Base-by-base conservation (phyloP, 2,329 filamentous ascomycete species). In the Cladosporium sp. region DNA sequence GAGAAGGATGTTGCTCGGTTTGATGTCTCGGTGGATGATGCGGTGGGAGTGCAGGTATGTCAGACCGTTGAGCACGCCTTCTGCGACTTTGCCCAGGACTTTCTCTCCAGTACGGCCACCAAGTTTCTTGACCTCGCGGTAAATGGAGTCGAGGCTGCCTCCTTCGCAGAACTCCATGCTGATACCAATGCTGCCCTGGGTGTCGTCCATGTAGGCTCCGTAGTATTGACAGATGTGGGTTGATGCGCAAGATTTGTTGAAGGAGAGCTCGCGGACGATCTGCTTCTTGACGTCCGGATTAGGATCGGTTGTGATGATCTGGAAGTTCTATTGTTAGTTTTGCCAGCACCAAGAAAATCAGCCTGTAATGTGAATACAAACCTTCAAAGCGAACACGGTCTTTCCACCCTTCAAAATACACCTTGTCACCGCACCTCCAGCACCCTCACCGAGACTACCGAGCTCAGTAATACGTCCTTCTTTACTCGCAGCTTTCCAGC, bases 121-220 rank as follows among this genome's bases (percentile, higher is more conserved):
- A 2, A 97, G 81, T 61, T 93, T 89, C 75, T 96, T 96, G 30
- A 99, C 91, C 71, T 99, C 93, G 59, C 89, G 89, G 75, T 99
- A 99, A 58, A 99, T 93, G 66, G 89, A 93, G 73, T 99, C 91
- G 17, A 99, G 80, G 41, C 89, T 96, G 47, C 93, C 93, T 52
- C 93, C 93, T 71, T 97, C 93, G 67, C 93, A 99, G 64, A 95
- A 97, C 68, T 99, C 93, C 93, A 99, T 99, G 51, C 90, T 91
- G 65, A 99, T 99, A 42, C 89, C 96, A 59, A 99, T 97, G 42
- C 92, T 97, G 44, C 91, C 89, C 8, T 89, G 95, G n/a, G 89
- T 86, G 52, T 93, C 88, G 66, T 99, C 92, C 67, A 95, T 89
- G 68, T 97, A 99, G 36, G 92, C 92, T 56, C 93, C 93, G 64